Evolutionary conservation across 768 basidiomycete genomes (phyloP).

Genomic region (Tephrocybe sp.): DNA sequence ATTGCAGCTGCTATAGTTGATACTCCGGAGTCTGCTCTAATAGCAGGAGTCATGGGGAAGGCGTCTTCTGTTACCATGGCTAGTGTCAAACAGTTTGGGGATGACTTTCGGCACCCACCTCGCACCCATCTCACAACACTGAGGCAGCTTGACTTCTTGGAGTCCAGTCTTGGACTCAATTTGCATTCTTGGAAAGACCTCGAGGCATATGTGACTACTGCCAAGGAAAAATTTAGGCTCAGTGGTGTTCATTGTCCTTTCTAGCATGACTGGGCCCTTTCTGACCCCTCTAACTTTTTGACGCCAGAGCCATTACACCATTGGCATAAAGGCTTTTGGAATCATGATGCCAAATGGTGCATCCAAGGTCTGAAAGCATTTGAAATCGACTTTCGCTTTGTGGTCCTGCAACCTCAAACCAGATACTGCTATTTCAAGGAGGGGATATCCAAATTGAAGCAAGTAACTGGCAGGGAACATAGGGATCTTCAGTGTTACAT

Average conservation of each 20-base stretch:
- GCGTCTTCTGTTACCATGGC: slow-evolving; percentile 30
- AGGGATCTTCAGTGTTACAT: slow-evolving; percentile 33
- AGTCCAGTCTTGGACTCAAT: slow-evolving; percentile 22
- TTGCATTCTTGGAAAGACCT: too few species aligned
- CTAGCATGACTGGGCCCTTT: slow-evolving; percentile 33
- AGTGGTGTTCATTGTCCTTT: slow-evolving; percentile 33
- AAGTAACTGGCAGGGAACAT: slow-evolving; percentile 39
- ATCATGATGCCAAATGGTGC: slow-evolving; percentile 39
- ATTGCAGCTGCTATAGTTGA: slow-evolving; percentile 29
- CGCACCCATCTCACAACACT: too few species aligned
- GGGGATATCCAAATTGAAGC: slow-evolving; percentile 36
- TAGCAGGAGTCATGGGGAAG: slow-evolving; percentile 26
- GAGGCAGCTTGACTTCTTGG: too few species aligned
- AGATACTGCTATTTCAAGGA: slow-evolving; percentile 35
- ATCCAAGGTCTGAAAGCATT: slow-evolving; percentile 22
- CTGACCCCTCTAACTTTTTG: slow-evolving; percentile 30
- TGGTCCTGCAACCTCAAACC: slow-evolving; percentile 30
- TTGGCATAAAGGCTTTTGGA: slow-evolving; percentile 33
- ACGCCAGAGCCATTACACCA: slow-evolving; percentile 36
- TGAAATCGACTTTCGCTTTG: slow-evolving; percentile 36
- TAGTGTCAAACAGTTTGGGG: not conserved
- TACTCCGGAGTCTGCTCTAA: slow-evolving; percentile 26
- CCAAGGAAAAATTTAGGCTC: slow-evolving; percentile 22
- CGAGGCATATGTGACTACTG: too few species aligned
- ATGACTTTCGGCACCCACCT: not conserved